Percentiles rank a stretch among this genome's conserved stretches.
phyloP scores from a whole-genome alignment of 257 asterid species.

The Jacaranda mimosifolia region DNA sequence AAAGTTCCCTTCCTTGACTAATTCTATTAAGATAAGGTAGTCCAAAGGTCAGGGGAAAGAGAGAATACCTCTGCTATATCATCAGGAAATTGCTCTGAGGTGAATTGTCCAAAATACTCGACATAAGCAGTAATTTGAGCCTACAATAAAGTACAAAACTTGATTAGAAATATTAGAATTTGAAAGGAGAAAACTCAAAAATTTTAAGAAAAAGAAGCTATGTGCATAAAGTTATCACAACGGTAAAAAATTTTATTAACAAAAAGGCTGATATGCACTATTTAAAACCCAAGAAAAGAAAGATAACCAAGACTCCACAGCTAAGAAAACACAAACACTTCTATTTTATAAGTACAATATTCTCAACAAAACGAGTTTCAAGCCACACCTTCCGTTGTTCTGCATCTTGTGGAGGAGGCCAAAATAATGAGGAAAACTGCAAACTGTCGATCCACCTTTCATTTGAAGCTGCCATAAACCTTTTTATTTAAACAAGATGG shows the following conservation, averaged over 20 bases:
- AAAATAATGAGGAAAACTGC: conserved; percentile 91
- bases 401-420: conserved; percentile 91
- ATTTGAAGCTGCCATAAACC: conserved; percentile 71
- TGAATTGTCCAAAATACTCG: conserved; percentile 94
- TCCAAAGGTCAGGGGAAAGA: conserved; percentile 31
- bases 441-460: conserved; percentile 94
- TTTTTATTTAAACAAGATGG: conserved; percentile 50
- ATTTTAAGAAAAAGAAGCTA: conserved; percentile 19
- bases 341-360: background rate
- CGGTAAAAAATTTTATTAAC: conserved; percentile 10
- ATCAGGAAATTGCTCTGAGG: conserved; percentile 96
- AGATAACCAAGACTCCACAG: background rate
- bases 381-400: conserved; percentile 82
- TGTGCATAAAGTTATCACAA: conserved; percentile 13
- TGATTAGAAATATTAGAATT: conserved; percentile 14
- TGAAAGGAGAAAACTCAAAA: background rate
- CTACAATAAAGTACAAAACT: conserved; percentile 42
- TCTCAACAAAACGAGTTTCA: background rate
- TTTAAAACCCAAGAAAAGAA: conserved; percentile 15
- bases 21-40: conserved; percentile 17
- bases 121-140: conserved; percentile 93
- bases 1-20: background rate
- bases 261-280: conserved; percentile 18
- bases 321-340: conserved; percentile 21
- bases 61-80: conserved; percentile 89